Evolutionary conservation across 2,329 filamentous ascomycete genomes (phyloP).

Genomic region (Colletotrichum nymphaeae): DNA sequence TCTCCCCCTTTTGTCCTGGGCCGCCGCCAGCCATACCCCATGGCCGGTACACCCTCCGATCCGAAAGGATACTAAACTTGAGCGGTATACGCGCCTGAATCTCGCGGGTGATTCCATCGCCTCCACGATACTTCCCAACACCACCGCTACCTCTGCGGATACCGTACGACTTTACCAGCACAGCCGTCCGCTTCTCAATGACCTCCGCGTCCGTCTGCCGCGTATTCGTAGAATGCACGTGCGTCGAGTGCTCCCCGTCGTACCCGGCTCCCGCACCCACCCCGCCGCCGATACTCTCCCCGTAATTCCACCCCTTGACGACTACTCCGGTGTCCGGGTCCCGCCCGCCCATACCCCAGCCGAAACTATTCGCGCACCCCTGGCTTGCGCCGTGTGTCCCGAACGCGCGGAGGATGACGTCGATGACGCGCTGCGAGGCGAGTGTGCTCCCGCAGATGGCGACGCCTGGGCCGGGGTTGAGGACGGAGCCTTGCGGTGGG

Average conservation of each 20-base stretch:
- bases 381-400: conserved; percentile 41
- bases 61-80: conserved; percentile 49
- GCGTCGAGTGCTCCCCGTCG: conserved; percentile 43
- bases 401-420: conserved; percentile 47
- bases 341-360: conserved; percentile 48
- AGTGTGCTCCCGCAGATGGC: conserved; percentile 71
- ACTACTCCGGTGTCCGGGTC: conserved; percentile 41
- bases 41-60: conserved; percentile 47
- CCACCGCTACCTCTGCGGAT: conserved; percentile 46
- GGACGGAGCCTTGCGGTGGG: conserved; percentile 43
- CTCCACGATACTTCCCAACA: conserved; percentile 43
- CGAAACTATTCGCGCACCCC: conserved; percentile 47
- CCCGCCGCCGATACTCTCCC: conserved; percentile 48
- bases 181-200: conserved; percentile 48
- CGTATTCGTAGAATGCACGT: conserved; percentile 47
- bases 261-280: conserved; percentile 45
- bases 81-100: conserved; percentile 48
- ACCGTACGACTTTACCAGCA: conserved; percentile 45
- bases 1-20: conserved; percentile 41
- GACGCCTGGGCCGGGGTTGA: conserved; percentile 46
- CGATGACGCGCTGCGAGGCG: conserved; percentile 47
- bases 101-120: conserved; percentile 48
- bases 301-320: conserved; percentile 42
- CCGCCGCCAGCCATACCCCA: conserved; percentile 49
- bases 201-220: conserved; percentile 47